A percentile compares a stretch with the other conserved stretches of the same genome.
Conservation (phyloP, 768 basidiomycete species). For the Dioszegia hungarica region DNA sequence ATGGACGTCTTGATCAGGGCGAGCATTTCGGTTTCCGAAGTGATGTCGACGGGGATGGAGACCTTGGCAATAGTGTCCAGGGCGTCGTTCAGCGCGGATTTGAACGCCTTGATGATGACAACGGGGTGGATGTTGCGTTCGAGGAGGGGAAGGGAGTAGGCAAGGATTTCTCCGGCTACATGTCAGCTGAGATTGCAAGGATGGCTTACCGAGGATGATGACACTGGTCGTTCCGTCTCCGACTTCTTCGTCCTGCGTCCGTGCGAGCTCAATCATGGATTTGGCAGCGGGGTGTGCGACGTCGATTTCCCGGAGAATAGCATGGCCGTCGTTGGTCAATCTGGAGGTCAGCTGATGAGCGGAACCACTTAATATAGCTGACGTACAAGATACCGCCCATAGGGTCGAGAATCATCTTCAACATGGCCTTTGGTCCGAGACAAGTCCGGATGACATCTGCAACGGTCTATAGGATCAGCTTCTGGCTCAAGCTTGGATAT, state of each 20-base stretch:
- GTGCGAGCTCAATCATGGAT: conserved; percentile 97
- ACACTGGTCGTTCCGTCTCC: conserved; percentile 98
- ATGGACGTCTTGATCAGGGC: conserved; percentile 96
- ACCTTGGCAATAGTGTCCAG: conserved; percentile 82
- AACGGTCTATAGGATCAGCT: conserved; percentile 62
- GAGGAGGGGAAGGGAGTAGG: conserved; percentile 84
- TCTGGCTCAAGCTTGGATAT: neutral
- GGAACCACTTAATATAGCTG: neutral
- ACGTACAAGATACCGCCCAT: conserved; percentile 95
- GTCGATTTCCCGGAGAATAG: conserved; percentile 95
- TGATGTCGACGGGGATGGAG: conserved; percentile 81
- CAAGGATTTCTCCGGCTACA: conserved; percentile 90
- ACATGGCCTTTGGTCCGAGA: conserved; percentile 94
- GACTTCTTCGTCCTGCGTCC: conserved; percentile 98
- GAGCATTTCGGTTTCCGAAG: conserved; percentile 85
- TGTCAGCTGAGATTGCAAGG: neutral
- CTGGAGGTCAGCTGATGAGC: conserved; percentile 50
- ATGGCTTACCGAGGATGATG: conserved; percentile 78
- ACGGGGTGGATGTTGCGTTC: conserved; percentile 98
- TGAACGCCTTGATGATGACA: conserved; percentile 97
- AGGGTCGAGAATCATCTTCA: conserved; percentile 98
- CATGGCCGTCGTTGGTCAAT: conserved; percentile 97
- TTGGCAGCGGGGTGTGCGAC: conserved; percentile 98
- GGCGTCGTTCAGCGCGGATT: conserved; percentile 88
- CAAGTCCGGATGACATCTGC: conserved; percentile 98